phyloP scores from a whole-genome alignment of 495 filamentous ascomycete genomes.

The Lasiosphaeria miniovina region DNA sequence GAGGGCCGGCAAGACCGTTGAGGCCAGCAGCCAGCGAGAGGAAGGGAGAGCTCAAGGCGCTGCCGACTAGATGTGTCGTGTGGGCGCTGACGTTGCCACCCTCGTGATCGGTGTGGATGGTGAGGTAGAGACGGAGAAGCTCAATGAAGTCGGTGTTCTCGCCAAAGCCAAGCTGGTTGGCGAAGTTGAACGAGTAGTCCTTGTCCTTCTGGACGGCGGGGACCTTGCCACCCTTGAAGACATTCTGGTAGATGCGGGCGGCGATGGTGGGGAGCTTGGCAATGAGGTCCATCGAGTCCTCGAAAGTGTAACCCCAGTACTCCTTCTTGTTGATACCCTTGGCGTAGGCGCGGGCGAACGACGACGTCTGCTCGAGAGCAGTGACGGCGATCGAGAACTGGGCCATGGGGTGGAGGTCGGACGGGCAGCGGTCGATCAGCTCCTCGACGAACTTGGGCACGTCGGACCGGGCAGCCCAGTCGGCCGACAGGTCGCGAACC shows the following conservation, averaged over 20 bases:
- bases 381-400: conserved; percentile 98
- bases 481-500: conserved; percentile 93
- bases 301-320: conserved; percentile 98
- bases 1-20: conserved; percentile 94
- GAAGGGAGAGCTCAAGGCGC: conserved; percentile 94
- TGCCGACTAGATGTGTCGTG: conserved; percentile 96
- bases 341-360: conserved; percentile 95
- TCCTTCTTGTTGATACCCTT: conserved; percentile 98
- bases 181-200: conserved; percentile 97
- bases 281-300: conserved; percentile 99
- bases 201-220: conserved; percentile 92
- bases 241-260: conserved; percentile 97
- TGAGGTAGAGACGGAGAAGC: conserved; percentile 96
- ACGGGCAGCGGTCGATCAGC: conserved; percentile 98
- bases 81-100: conserved; percentile 98
- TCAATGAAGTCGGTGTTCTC: conserved; percentile 97
- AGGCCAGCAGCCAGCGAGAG: conserved; percentile 94
- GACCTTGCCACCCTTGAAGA: conserved; percentile 99
- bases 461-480: conserved; percentile 96
- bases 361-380: conserved; percentile 95
- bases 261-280: conserved; percentile 99
- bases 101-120: conserved; percentile 99
- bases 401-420: conserved; percentile 98
- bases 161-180: conserved; percentile 95
- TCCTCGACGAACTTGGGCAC: conserved; percentile 97